phyloP scores from a whole-genome alignment of 306 rosid species.

The Alnus glutinosa region DNA sequence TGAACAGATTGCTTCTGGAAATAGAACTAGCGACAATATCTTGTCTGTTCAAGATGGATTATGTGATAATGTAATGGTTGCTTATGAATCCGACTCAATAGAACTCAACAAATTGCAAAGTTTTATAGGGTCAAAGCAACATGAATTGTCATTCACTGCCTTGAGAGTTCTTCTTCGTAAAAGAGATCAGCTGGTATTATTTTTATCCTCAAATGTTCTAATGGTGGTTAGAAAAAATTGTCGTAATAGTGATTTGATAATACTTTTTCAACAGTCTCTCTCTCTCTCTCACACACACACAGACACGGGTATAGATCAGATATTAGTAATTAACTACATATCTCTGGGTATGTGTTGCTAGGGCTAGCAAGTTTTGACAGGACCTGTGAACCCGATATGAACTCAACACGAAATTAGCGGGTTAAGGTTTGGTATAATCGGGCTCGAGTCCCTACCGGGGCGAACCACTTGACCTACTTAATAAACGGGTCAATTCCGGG shows the following conservation, averaged over 20 bases:
- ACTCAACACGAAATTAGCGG: no score
- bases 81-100: conserved; percentile 31
- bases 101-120: conserved; percentile 37
- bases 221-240: neutral
- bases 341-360: neutral
- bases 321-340: neutral
- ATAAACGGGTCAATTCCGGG: no score
- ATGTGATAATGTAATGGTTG: conserved; percentile 20
- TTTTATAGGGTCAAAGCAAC: conserved; percentile 47
- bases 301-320: neutral
- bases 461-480: no score
- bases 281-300: no score
- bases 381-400: no score
- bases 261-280: neutral
- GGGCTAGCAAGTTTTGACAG: no score
- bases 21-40: conserved; percentile 31
- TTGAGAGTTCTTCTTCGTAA: conserved; percentile 47
- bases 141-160: conserved; percentile 52
- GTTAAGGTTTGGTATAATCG: no score
- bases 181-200: conserved; percentile 66
- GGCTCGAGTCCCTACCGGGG: no score
- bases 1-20: conserved; percentile 33
- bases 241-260: neutral
- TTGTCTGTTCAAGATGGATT: conserved; percentile 30
- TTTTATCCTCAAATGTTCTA: conserved; percentile 17